phyloP scores from a whole-genome alignment of 2,329 filamentous ascomycete species.

The Chalara sp. region DNA sequence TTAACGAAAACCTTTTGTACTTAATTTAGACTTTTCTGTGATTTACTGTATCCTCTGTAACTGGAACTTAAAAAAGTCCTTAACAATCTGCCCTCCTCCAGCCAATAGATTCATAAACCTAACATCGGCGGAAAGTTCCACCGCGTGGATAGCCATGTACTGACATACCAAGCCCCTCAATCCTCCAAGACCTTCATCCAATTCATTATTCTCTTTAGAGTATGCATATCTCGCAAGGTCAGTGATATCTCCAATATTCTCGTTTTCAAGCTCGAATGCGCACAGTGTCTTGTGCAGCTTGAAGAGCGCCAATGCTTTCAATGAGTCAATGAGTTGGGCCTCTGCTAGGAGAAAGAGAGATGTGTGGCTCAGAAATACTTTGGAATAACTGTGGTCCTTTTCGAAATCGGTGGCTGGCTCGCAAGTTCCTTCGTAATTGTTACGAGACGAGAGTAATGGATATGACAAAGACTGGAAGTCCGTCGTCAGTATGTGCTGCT shows the following conservation, averaged over 20 bases:
- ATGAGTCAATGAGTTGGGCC: constrained; percentile 6
- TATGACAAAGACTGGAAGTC: constrained; percentile 8
- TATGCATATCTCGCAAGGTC: constrained; percentile 47
- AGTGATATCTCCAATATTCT: constrained; percentile 11
- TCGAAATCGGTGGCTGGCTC: constrained; percentile 10
- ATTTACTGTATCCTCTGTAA: constrained; percentile 7
- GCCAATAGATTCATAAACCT: constrained; percentile 14
- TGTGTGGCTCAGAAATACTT: constrained; percentile 10
- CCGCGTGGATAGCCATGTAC: constrained; percentile 11
- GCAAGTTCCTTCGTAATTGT: constrained; percentile 7
- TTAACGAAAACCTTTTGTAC: no score
- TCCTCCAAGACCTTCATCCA: constrained; percentile 5
- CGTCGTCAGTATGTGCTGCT: neutral
- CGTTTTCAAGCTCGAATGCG: constrained; percentile 7
- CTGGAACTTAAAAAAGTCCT: constrained; percentile 14
- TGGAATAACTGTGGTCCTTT: constrained; percentile 7
- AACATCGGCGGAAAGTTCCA: constrained; percentile 4
- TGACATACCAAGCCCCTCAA: constrained; percentile 12
- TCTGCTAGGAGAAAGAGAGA: constrained; percentile 12
- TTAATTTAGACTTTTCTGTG: neutral
- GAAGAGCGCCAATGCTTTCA: constrained; percentile 14
- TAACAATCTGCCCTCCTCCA: constrained; percentile 14
- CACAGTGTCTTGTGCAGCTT: constrained; percentile 17
- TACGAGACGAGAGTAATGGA: constrained; percentile 1
- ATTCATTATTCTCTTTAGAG: neutral